Conservation (phyloP, 306 rosid genomes). For the Quercus mongolica region DNA sequence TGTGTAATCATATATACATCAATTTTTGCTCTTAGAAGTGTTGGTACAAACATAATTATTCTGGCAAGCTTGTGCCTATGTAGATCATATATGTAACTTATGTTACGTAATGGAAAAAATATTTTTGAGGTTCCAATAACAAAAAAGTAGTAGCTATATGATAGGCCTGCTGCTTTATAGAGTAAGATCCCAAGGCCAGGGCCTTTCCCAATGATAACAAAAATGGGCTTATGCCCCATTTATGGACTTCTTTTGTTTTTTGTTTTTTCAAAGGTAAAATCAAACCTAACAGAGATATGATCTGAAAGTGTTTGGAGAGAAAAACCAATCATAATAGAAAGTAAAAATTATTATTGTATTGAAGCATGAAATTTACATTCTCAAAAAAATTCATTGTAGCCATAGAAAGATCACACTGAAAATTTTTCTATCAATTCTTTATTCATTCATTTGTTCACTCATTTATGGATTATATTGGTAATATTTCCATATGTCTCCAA, state of each 20-base stretch:
- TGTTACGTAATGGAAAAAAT: too few relatives aligned
- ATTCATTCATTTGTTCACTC: conserved; percentile 7
- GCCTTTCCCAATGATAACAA: too few relatives aligned
- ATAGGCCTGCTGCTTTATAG: too few relatives aligned
- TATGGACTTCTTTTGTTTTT: too few relatives aligned
- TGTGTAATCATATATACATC: not conserved
- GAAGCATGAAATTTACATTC: not conserved
- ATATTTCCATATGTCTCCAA: conserved; percentile 1
- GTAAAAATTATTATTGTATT: not conserved
- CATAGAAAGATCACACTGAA: not conserved
- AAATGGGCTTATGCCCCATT: too few relatives aligned
- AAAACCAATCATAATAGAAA: not conserved
- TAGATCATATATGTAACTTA: too few relatives aligned
- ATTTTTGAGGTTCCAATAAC: too few relatives aligned
- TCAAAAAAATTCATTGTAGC: not conserved
- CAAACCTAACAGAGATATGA: not conserved
- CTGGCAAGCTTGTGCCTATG: too few relatives aligned
- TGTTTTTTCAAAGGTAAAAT: too few relatives aligned
- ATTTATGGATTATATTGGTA: not conserved
- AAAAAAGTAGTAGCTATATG: too few relatives aligned
- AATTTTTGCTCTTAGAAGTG: not conserved
- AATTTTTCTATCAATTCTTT: not conserved
- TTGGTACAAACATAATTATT: not conserved
- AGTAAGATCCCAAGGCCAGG: too few relatives aligned
- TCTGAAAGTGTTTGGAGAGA: not conserved